These are phyloP conservation scores for Pythium dissimile DNA, from an alignment of 352 stramenopile species.

Conservation along the genomic window DNA sequence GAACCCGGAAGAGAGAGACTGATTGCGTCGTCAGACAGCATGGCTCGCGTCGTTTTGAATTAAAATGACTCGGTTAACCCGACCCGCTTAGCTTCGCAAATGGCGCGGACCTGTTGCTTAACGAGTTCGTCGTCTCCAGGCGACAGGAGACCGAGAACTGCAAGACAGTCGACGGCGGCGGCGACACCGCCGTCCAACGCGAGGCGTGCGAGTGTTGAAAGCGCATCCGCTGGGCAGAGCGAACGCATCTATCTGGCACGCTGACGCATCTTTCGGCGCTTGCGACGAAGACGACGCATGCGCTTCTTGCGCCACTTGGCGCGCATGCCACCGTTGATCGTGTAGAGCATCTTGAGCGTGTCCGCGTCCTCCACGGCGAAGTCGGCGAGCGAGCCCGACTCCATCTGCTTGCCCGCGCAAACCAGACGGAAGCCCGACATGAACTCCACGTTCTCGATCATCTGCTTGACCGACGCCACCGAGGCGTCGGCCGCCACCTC, in stretches of 20 bases:
- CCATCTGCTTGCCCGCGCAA: slow-evolving; percentile 76
- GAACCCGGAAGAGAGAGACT: neutral
- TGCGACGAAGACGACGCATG: slow-evolving; percentile 96
- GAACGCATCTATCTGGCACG: slow-evolving; percentile 93
- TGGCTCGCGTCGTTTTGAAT: neutral
- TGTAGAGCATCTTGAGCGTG: slow-evolving; percentile 90
- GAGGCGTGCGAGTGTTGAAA: slow-evolving; percentile 1
- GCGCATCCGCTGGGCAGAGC: neutral
- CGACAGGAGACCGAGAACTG: neutral
- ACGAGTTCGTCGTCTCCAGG: neutral
- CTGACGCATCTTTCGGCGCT: slow-evolving; percentile 99
- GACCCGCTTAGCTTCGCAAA: neutral
- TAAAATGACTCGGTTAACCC: neutral
- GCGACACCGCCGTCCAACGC: too few species aligned
- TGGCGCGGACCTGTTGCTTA: neutral
- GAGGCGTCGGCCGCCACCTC: slow-evolving; percentile 84
- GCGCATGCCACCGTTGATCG: slow-evolving; percentile 93
- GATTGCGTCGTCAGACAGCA: neutral
- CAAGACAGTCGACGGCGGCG: too few species aligned
- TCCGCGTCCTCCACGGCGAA: slow-evolving; percentile 92
- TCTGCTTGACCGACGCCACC: slow-evolving; percentile 90
- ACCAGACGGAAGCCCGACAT: slow-evolving; percentile 92
- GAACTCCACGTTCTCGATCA: slow-evolving; percentile 95
- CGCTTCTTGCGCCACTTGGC: slow-evolving; percentile 99
- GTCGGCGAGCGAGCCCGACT: slow-evolving; percentile 86